These are phyloP conservation scores for Poronia punctata DNA, from an alignment of 495 filamentous ascomycete genomes.

Conservation along the genomic window DNA sequence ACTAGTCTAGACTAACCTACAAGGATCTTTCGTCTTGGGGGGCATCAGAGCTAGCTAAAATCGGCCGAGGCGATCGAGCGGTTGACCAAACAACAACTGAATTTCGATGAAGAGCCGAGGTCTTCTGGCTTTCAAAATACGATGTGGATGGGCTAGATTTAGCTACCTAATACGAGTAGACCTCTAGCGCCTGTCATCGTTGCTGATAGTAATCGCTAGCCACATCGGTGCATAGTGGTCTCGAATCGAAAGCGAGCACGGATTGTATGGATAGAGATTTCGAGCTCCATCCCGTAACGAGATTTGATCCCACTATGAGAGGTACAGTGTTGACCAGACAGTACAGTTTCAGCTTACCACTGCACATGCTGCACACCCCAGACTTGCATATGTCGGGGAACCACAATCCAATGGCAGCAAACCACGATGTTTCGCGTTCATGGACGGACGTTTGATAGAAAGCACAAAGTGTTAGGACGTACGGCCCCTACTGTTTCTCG, in stretches of 20 bases:
- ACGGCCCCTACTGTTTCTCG: not conserved
- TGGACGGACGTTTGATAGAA: conserved; percentile 17
- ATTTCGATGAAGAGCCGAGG: not conserved
- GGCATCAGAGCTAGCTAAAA: not conserved
- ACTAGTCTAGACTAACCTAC: conserved; percentile 2
- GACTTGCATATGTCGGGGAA: conserved; percentile 22
- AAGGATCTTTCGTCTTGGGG: not conserved
- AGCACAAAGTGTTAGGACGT: conserved; percentile 19
- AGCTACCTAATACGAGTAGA: no score
- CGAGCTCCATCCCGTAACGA: no score
- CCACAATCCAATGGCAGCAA: conserved; percentile 21
- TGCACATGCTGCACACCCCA: conserved; percentile 17
- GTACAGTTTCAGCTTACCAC: conserved; percentile 17
- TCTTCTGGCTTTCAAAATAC: no score
- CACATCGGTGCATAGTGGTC: no score
- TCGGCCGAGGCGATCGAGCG: conserved; percentile 3
- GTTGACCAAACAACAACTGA: conserved; percentile 4
- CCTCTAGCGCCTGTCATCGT: no score
- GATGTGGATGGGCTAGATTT: not conserved
- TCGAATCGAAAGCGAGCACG: no score
- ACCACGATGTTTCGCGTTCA: conserved; percentile 24
- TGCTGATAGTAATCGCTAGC: no score
- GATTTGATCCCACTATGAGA: conserved; percentile 2
- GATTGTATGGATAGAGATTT: no score
- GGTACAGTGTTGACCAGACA: conserved; percentile 11